Evolutionary conservation across 1,284 basidiomycete species (phyloP).

Genomic region (Hemileia vastatrix): DNA sequence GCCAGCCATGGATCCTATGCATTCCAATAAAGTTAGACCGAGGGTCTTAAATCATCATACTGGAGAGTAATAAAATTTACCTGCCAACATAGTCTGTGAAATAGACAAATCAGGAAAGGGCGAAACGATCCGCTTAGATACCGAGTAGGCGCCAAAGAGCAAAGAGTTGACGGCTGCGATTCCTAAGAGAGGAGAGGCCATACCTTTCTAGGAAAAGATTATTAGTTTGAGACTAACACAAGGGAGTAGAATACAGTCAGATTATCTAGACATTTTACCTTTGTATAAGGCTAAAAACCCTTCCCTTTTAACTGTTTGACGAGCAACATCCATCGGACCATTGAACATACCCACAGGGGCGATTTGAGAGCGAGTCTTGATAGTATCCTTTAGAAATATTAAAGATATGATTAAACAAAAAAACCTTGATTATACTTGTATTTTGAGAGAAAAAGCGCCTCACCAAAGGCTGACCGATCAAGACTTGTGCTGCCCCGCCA

Average conservation of each 20-base stretch:
- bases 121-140: constrained; percentile 69
- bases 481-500: constrained; percentile 63
- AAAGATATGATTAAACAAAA: neutral
- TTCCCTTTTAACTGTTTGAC: constrained; percentile 70
- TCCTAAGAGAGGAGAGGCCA: constrained; percentile 83
- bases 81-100: constrained; percentile 69
- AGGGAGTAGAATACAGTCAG: neutral
- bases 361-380: constrained; percentile 47
- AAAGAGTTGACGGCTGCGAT: constrained; percentile 93
- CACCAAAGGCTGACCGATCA: constrained; percentile 65
- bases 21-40: neutral
- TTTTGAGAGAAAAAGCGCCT: constrained; percentile 18
- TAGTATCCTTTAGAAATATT: constrained; percentile 44
- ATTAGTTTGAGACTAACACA: neutral
- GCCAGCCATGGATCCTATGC: constrained; percentile 62
- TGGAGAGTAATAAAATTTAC: constrained; percentile 40
- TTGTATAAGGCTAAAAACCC: constrained; percentile 86
- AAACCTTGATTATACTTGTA: too few species aligned
- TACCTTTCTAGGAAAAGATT: constrained; percentile 52
- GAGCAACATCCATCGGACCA: constrained; percentile 74
- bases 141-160: constrained; percentile 79
- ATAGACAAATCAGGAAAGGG: constrained; percentile 74
- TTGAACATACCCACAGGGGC: constrained; percentile 54
- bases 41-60: neutral
- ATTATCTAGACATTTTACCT: too few species aligned